Evolutionary conservation across 139 green algal genomes (phyloP), one percentile per base, ranked within the genome.

Genomic region (Haematococcus lacustris): DNA sequence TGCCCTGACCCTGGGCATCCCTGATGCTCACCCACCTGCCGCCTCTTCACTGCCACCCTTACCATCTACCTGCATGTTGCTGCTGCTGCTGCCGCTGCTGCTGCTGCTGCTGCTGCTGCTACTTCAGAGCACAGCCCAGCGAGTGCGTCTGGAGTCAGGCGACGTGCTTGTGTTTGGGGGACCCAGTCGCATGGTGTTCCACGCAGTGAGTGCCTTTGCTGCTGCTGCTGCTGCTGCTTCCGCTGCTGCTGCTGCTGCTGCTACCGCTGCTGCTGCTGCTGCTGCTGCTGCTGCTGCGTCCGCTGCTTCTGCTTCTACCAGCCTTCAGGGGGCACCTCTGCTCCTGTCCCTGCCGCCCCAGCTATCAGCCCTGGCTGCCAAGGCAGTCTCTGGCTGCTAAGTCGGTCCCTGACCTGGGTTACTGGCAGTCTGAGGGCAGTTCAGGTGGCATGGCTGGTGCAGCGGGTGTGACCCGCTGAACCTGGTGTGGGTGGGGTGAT

Each of bases 151-250:
- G n/a, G 66, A 87, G 50, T 88, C 80, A 50, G 84, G 85, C 26
- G 85, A 90, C 73, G 75, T 76, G 71, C 71, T 91, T 38, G 75
- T 89, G 30, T 89, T 89, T 78, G 84, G 82, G 9, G 86, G 86
- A 34, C 75, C 85, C 3, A 71, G 68, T 5, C 77, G 86, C 47
- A 82, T 91, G 84, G 51, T 91, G 39, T 91, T 81, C 64, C 86
- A 91, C 60, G 76, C 71, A 0, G 81, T 91, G n/a, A 25, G 60
- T 66, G 13, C 32, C 21, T 9, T n/a, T n/a, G n/a, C n/a, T n/a
- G n/a, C n/a, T n/a, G n/a, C n/a, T n/a, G n/a, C n/a, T n/a, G n/a
- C n/a, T n/a, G n/a, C n/a, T n/a, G n/a, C n/a, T n/a, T n/a, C n/a
- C n/a, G n/a, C n/a, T n/a, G n/a, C n/a, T n/a, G n/a, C n/a, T n/a